Evolutionary conservation across 768 basidiomycete genomes (phyloP).

Genomic region (Obba rivulosa): DNA sequence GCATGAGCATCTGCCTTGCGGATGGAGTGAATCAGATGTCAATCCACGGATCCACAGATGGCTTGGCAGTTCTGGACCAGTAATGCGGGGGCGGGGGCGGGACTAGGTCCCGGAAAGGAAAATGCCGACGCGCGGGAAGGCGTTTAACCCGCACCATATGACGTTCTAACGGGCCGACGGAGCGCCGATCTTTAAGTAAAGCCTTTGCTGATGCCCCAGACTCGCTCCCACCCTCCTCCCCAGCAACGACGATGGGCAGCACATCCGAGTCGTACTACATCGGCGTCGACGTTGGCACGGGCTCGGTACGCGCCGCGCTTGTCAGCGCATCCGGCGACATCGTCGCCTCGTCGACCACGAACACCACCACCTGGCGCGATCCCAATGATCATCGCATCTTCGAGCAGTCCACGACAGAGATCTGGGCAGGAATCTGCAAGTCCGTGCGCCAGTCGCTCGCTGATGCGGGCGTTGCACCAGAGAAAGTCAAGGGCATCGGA

Average conservation of each 20-base stretch:
- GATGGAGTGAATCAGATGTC: too few species aligned
- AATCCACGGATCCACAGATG: too few species aligned
- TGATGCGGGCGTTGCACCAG: constrained; percentile 48
- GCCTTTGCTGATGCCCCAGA: not conserved
- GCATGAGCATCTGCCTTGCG: too few species aligned
- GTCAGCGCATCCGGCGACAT: constrained; percentile 64
- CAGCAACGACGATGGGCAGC: constrained; percentile 11
- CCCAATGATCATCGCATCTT: constrained; percentile 85
- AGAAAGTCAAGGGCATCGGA: constrained; percentile 77
- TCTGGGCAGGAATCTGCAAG: constrained; percentile 69
- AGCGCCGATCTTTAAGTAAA: not conserved
- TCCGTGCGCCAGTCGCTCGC: constrained; percentile 61
- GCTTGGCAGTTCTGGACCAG: too few species aligned
- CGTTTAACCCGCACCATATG: too few species aligned
- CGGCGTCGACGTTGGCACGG: constrained; percentile 87
- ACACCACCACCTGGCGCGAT: constrained; percentile 85
- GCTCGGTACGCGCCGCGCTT: constrained; percentile 85
- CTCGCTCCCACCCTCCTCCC: not conserved
- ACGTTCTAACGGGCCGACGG: too few species aligned
- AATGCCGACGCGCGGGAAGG: too few species aligned
- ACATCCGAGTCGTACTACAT: constrained; percentile 45
- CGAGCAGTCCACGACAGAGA: constrained; percentile 89
- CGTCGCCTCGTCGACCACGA: constrained; percentile 72
- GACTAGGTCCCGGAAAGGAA: too few species aligned
- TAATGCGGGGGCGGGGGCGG: too few species aligned